phyloP scores from a whole-genome alignment of 1,139 yeast genomes.

The Suhomyces taliae region DNA sequence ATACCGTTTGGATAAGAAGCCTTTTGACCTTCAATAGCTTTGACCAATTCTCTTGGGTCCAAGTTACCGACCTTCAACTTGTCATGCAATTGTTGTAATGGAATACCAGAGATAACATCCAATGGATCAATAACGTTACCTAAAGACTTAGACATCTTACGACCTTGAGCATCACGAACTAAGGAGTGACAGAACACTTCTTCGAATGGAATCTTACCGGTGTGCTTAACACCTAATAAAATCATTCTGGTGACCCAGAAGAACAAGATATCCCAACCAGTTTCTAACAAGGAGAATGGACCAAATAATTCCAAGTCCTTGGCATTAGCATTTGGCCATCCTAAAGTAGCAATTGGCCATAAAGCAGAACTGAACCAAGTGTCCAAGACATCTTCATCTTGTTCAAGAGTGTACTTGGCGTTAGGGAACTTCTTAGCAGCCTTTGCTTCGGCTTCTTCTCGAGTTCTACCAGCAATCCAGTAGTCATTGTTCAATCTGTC shows the following conservation, averaged over 20 bases:
- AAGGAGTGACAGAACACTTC: conserved; percentile 98
- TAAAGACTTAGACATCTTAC: conserved; percentile 96
- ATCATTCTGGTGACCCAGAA: conserved; percentile 99
- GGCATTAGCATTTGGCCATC: conserved; percentile 82
- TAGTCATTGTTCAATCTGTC: conserved; percentile 64
- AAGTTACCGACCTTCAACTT: conserved; percentile 79
- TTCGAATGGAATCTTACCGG: conserved; percentile 89
- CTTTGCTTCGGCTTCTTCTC: conserved; percentile 81
- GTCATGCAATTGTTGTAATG: conserved; percentile 75
- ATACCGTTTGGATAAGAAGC: conserved; percentile 94
- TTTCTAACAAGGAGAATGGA: conserved; percentile 93
- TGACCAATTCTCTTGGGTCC: conserved; percentile 84
- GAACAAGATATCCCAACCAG: conserved; percentile 98
- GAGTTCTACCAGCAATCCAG: conserved; percentile 89
- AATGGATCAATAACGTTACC: conserved; percentile 96
- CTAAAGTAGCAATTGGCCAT: conserved; percentile 96
- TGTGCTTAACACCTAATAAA: conserved; percentile 82
- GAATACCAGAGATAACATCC: conserved; percentile 88
- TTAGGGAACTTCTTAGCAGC: conserved; percentile 75
- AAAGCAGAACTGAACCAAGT: conserved; percentile 98
- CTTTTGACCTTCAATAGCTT: conserved; percentile 86
- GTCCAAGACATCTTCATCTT: conserved; percentile 97
- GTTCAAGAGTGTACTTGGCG: conserved; percentile 72
- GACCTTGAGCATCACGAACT: conserved; percentile 98
- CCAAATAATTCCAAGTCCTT: conserved; percentile 73